Evolutionary conservation across 805 yeast genomes (phyloP).

Genomic region (Pichia gijzeniarum): DNA sequence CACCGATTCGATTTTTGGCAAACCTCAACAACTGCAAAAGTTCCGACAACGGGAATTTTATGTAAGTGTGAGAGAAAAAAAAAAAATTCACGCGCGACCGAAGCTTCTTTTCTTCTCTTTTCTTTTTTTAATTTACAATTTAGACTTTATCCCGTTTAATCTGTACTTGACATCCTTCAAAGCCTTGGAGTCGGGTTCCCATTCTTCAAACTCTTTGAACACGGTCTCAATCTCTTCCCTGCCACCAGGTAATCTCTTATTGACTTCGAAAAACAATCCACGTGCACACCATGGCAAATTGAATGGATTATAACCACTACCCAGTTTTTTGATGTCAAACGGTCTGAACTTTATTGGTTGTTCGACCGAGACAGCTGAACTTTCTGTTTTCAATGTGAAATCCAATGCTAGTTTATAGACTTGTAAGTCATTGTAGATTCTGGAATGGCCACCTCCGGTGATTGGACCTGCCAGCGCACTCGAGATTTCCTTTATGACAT

Average conservation of each 20-base stretch:
- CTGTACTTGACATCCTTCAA: slow-evolving; percentile 75
- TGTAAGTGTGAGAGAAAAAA: neutral
- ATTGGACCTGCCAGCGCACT: slow-evolving; percentile 77
- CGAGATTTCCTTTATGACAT: slow-evolving; percentile 78
- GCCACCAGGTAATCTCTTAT: slow-evolving; percentile 32
- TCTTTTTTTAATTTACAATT: slow-evolving; percentile 6
- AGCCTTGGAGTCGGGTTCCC: slow-evolving; percentile 84
- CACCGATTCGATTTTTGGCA: too few species aligned
- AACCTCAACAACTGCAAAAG: too few species aligned
- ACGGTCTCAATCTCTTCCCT: slow-evolving; percentile 54
- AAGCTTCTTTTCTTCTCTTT: neutral
- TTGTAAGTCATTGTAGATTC: slow-evolving; percentile 73
- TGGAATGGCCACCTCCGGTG: slow-evolving; percentile 94
- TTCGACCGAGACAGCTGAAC: slow-evolving; percentile 19
- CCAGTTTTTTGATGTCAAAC: slow-evolving; percentile 61
- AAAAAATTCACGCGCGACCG: neutral
- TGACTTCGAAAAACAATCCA: slow-evolving; percentile 61
- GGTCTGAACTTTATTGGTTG: slow-evolving; percentile 26
- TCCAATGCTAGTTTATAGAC: slow-evolving; percentile 79
- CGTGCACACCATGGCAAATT: slow-evolving; percentile 90
- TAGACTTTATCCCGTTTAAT: slow-evolving; percentile 31
- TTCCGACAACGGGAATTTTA: too few species aligned
- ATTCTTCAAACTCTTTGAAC: slow-evolving; percentile 65
- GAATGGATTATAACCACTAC: slow-evolving; percentile 60
- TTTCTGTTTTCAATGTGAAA: slow-evolving; percentile 66